Conservation (phyloP, 2,329 filamentous ascomycete species). For the Mariannaea sp. region DNA sequence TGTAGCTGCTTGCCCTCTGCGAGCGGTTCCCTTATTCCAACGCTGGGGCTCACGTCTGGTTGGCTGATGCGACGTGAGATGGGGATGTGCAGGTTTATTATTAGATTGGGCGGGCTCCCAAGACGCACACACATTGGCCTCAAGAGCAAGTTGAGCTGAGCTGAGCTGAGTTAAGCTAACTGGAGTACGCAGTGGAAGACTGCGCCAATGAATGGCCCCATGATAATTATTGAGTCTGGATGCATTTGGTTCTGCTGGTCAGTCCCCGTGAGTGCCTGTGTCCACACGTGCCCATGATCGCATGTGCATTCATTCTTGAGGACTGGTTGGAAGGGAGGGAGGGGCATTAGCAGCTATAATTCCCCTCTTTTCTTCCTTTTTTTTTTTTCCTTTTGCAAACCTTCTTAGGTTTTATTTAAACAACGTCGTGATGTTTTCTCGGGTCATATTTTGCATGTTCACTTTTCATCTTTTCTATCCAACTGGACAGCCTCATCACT, state of each 20-base stretch:
- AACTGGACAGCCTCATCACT: too few species aligned
- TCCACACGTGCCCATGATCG: conserved; percentile 36
- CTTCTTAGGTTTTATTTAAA: neutral
- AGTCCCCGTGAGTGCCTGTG: conserved; percentile 31
- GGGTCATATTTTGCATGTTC: too few species aligned
- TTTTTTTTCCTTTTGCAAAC: neutral
- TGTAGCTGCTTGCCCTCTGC: too few species aligned
- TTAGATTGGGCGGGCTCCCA: neutral
- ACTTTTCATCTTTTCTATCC: too few species aligned
- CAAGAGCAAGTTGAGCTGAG: too few species aligned
- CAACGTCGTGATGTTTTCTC: too few species aligned
- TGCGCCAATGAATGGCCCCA: too few species aligned
- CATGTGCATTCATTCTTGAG: conserved; percentile 15
- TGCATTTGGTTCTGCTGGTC: conserved; percentile 11
- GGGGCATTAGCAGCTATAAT: too few species aligned
- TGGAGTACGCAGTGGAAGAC: neutral
- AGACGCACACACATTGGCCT: neutral
- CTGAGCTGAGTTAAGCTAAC: neutral
- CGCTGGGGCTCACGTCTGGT: conserved; percentile 16
- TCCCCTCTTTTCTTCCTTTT: neutral
- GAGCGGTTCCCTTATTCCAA: conserved; percentile 1
- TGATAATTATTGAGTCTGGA: neutral
- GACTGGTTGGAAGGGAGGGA: too few species aligned
- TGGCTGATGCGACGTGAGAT: conserved; percentile 12
- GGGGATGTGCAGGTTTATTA: conserved; percentile 11